These are phyloP conservation scores for Urtica urens DNA, from an alignment of 306 rosid species.

Conservation along the genomic window DNA sequence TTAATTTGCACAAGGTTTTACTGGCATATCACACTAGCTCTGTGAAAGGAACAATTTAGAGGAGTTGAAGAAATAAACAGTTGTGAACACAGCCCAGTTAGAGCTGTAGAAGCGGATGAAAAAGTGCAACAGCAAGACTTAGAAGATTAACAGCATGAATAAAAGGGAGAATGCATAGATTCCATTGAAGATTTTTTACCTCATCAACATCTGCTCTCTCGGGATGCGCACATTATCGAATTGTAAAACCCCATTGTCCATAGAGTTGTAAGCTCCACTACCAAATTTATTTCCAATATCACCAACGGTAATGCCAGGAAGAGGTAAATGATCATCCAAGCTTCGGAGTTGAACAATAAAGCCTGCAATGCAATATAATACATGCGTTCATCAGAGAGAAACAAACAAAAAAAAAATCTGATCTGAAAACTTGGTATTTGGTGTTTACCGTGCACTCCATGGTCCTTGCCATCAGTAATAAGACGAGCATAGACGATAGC, in stretches of 20 bases:
- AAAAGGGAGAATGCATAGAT: too few relatives aligned
- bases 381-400: constrained; percentile 1
- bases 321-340: constrained; percentile 85
- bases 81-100: too few relatives aligned
- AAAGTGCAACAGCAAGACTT: too few relatives aligned
- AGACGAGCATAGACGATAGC: constrained; percentile 85
- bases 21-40: too few relatives aligned
- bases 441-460: constrained; percentile 73
- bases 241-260: constrained; percentile 85
- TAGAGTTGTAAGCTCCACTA: constrained; percentile 76
- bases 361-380: constrained; percentile 35
- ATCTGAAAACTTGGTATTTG: too few relatives aligned
- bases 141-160: too few relatives aligned
- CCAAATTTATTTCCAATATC: constrained; percentile 95
- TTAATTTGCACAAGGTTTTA: too few relatives aligned
- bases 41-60: too few relatives aligned
- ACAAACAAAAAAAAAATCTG: constrained; percentile 2
- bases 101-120: too few relatives aligned
- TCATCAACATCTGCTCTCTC: constrained; percentile 91
- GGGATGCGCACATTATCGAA: constrained; percentile 84
- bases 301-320: constrained; percentile 76
- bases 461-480: constrained; percentile 53
- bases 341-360: constrained; percentile 92
- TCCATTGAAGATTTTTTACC: constrained; percentile 44
- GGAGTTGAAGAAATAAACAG: too few relatives aligned